Base-by-base conservation (phyloP, 176 grass and related monocot genomes). In the Avena atlantica region DNA sequence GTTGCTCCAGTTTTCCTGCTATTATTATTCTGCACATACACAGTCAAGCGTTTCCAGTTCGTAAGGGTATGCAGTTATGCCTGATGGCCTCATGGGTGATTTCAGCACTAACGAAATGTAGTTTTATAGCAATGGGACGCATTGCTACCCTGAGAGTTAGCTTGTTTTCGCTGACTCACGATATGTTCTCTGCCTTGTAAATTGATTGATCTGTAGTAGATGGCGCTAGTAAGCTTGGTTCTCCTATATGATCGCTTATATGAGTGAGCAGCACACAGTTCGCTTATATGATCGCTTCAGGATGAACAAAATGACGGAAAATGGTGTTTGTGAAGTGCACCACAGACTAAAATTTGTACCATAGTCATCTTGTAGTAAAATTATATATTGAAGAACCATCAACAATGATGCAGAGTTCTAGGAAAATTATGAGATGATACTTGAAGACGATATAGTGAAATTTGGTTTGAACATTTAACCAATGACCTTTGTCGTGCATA, bases 301-400 rank as follows among this genome's bases (percentile, higher is more conserved):
- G 45, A 52, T 89, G 53, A 62, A 19, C 65, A 71, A 47, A 17
- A 44, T 49, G 17, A 52, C 80, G 34, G 76, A 80, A 64, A 80
- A 20, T 3, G 63, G 13, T 59, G 21, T 76, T 65, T 81, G 50
- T 58, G 36, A 80, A 66, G 23, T 21, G 40, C 47, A 69, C 16
- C 63, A 66, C 50, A 80, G 31, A 27, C 29, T 76, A 70, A 56
- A 23, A 51, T 56, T 40, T 87, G 9, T 52, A 81, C 21, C 15
- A 12, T 7, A 63, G 14, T 79, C n/a, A 53, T 84, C 40, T 51
- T 73, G 15, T 74, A 66, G 40, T 42, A 66, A 27, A 81, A 66
- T 85, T 66, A 73, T 74, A 80, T 58, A 25, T 49, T 66, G 4
- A 89, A 60, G 68, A 85, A 12, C 21, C 21, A 78, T 59, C 3